phyloP scores from a whole-genome alignment of 805 yeast genomes.

The Maudiozyma barnettii region DNA sequence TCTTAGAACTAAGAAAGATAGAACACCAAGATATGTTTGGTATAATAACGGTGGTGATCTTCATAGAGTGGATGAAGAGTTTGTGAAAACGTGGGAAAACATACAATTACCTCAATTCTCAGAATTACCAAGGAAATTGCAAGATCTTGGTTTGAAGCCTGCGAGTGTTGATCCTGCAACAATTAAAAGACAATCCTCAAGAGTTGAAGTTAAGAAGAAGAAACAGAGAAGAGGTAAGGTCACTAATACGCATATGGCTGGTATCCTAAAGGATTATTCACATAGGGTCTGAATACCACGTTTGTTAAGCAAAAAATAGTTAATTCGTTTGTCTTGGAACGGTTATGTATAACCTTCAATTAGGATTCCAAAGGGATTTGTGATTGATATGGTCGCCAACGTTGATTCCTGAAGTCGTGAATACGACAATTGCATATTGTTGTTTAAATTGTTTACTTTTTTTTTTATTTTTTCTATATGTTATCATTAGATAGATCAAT shows the following conservation, averaged over 20 bases:
- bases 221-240: constrained; percentile 88
- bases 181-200: constrained; percentile 52
- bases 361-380: too few relatives aligned
- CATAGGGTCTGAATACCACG: constrained; percentile 21
- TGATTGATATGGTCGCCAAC: too few relatives aligned
- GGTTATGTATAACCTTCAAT: too few relatives aligned
- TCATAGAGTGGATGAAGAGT: constrained; percentile 61
- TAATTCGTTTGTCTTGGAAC: too few relatives aligned
- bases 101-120: constrained; percentile 75
- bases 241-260: constrained; percentile 95
- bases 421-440: too few relatives aligned
- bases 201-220: constrained; percentile 68
- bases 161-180: constrained; percentile 96
- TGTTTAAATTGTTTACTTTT: neutral
- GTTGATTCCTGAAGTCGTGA: too few relatives aligned
- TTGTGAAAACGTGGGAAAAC: constrained; percentile 69
- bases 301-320: too few relatives aligned
- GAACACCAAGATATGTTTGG: constrained; percentile 89
- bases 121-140: constrained; percentile 67
- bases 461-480: neutral
- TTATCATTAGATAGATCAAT: neutral
- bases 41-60: constrained; percentile 71
- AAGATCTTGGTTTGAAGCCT: constrained; percentile 85
- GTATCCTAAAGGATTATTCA: constrained; percentile 78
- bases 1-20: constrained; percentile 84